Evolutionary conservation across 495 filamentous ascomycete species (phyloP).

Genomic region (Neurospora discreta): DNA sequence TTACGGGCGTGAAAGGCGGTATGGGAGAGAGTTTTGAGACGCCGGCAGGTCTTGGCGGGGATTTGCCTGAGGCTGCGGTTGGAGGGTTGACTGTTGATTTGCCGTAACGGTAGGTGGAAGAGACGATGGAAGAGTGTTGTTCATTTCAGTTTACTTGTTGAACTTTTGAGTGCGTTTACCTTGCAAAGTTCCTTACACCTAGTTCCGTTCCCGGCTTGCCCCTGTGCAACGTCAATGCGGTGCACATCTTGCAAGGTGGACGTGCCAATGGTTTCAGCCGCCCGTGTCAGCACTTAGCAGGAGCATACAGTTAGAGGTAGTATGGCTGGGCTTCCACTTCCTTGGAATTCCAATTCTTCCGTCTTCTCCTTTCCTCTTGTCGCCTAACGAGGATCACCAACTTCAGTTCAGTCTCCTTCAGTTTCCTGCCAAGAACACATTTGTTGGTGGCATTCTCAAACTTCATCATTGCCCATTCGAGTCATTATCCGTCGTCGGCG

Average conservation of each 20-base stretch:
- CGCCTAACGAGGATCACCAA: not conserved
- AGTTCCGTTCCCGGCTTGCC: too few species aligned
- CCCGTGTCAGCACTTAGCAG: not conserved
- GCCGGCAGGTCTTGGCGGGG: not conserved
- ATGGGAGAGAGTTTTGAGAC: conserved; percentile 9
- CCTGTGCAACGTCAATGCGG: not conserved
- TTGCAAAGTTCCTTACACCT: not conserved
- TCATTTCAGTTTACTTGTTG: too few species aligned
- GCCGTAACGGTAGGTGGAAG: not conserved
- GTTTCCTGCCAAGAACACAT: not conserved
- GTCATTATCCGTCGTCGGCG: not conserved
- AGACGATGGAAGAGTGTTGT: not conserved
- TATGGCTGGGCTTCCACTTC: not conserved
- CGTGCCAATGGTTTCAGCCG: not conserved
- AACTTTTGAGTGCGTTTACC: not conserved
- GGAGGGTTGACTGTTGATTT: not conserved
- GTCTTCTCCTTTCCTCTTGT: not conserved
- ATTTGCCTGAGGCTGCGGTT: not conserved
- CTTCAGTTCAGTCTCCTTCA: not conserved
- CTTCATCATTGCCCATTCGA: not conserved
- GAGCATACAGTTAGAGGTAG: not conserved
- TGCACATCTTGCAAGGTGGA: not conserved
- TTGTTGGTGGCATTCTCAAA: not conserved
- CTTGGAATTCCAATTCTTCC: not conserved
- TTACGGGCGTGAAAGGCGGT: conserved; percentile 15